Base-by-base conservation (phyloP, 73 alveolate species). In the Paramecium primaurelia region DNA sequence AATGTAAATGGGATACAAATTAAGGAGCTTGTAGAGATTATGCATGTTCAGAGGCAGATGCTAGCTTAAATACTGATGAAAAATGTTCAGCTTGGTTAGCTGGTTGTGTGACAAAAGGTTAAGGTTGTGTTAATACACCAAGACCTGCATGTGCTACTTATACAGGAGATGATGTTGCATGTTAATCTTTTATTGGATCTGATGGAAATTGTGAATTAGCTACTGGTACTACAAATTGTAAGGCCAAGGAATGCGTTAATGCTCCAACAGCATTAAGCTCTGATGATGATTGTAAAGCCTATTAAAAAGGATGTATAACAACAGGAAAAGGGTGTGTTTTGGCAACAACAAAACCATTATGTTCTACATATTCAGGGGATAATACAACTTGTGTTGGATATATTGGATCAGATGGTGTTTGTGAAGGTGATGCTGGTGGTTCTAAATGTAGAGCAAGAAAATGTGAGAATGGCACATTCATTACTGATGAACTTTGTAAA, bases 341-440 rank as follows among this genome's bases (percentile, higher is more conserved):
- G 25, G 90, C 90, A 40, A 18, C 90, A 42, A 14, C 47, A 0
- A 18, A 37, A 10, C 71, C 90, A 12, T 47, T 40, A 10, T 77
- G 90, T 77, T 40, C 69, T 9, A 20, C 58, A 0, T 77, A 77
- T 28, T 44, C 28, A 20, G 90, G 90, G 6, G 77, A 77, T 40
- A 47, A n/a, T 8, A 22, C 36, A 8, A 40, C 90, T 9, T 77
- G 90, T 18, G 20, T 26, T 22, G 90, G 90, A 7, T 44, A 44
- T 40, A 42, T 77, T 44, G 90, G 90, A 22, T 42, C 44, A 25
- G 71, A 77, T 77, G 69, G 51, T 8, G 11, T 44, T 22, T 77
- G 90, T 44, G 90, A 77, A 20, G 90, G 90, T 40, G 69, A 44
- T 11, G 90, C 51, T 77, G 71, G 71, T 9, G 90, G 90, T 3